Percentiles rank a stretch among this genome's conserved stretches.
Evolutionary conservation across 1,284 basidiomycete species (phyloP).

Genomic region (Ceratobasidium sp.): DNA sequence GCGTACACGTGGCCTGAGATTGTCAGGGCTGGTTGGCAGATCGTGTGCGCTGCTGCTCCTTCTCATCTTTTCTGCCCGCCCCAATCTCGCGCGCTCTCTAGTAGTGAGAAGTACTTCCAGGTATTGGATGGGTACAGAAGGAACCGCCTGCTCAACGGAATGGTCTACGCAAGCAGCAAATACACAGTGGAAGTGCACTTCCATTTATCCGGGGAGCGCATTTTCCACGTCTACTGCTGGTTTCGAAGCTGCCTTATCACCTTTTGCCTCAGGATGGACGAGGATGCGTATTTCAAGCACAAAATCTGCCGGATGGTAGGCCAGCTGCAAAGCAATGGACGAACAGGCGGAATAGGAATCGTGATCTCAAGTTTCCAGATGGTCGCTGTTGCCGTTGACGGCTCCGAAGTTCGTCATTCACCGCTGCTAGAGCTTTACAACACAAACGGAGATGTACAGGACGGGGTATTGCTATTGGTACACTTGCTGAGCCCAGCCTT

Average conservation of each 20-base stretch:
- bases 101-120: background rate
- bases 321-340: background rate
- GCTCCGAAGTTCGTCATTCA: background rate
- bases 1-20: background rate
- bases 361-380: conserved; percentile 4
- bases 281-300: background rate
- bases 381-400: conserved; percentile 7
- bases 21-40: background rate
- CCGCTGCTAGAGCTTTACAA: conserved; percentile 6
- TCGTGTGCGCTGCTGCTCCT: conserved; percentile 5
- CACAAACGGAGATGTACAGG: background rate
- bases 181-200: background rate
- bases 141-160: background rate
- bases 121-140: too few species aligned
- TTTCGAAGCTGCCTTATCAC: conserved; percentile 5
- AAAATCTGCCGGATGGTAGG: background rate
- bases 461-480: conserved; percentile 9
- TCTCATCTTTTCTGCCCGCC: conserved; percentile 2
- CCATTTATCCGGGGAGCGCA: background rate
- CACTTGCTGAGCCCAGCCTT: background rate
- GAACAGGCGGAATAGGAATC: conserved; percentile 6
- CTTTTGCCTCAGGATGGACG: conserved; percentile 3
- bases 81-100: background rate
- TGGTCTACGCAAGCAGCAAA: background rate
- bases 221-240: background rate